Evolutionary conservation across 306 rosid species (phyloP), one percentile per base, ranked within the genome.

Genomic region (Quercus mongolica): DNA sequence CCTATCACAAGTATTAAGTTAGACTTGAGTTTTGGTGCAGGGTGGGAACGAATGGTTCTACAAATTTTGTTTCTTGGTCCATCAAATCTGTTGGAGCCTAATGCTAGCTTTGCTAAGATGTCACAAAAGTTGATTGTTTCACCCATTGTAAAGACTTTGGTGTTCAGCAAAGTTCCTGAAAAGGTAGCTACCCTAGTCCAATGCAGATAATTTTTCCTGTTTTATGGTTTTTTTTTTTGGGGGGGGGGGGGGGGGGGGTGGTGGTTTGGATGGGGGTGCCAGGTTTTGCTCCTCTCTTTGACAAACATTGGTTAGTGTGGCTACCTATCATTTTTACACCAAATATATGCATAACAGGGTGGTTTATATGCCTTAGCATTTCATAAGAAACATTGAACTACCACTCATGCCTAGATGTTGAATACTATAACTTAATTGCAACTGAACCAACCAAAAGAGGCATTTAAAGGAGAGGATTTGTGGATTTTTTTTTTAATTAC

Each of bases 1-100:
- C 28, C 5, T 35, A 14, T 74, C 19, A 12, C 46, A 57, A 23
- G n/a, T 30, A 41, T 73, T 58, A 49, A 82, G 79, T 5, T 55
- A 59, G 57, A 67, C 31, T 10, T 81, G 59, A 58, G 64, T 73
- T 77, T 57, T 46, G 81, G 21, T 85, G 85, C 85, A 93, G 98
- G 97, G 68, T 93, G 99, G 99, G 98, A 95, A 88, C 90, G 99
- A 88, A 95, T 93, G 96, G 99, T 93, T 79, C 92, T 95, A 25
- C 99, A 95, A 82, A 93, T 95, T 83, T 86, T 95, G 89, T 93
- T 95, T 82, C 99, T 95, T 64, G 98, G 97, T 74, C 99, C 98
- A 78, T 90, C 99, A 56, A 93, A 95, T 83, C 92, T 95, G 69
- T 87, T 95, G 81, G 98, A 95, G 76, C 98, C 98, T 33, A 91